Conservation (phyloP, 306 rosid species). For the Phaseolus lunatus region DNA sequence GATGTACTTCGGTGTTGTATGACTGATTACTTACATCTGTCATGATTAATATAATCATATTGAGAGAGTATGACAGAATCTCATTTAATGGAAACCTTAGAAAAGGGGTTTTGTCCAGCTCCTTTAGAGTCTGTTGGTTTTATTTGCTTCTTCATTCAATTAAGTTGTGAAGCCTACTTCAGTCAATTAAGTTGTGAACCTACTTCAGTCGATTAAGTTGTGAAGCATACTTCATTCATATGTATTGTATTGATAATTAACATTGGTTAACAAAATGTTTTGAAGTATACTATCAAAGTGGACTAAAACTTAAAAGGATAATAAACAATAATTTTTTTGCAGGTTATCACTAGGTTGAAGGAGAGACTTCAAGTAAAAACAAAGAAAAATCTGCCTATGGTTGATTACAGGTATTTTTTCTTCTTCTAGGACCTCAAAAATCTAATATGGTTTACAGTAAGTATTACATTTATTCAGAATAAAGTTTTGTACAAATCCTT, state of each 20-base stretch:
- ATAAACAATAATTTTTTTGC: slow-evolving; percentile 46
- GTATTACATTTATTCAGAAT: slow-evolving; percentile 13
- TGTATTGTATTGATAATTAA: slow-evolving; percentile 23
- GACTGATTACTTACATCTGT: slow-evolving; percentile 23
- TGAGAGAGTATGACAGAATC: slow-evolving; percentile 22
- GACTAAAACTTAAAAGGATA: slow-evolving; percentile 28
- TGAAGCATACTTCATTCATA: background rate
- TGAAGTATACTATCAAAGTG: slow-evolving; percentile 22
- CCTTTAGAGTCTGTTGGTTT: slow-evolving; percentile 12
- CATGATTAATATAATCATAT: slow-evolving; percentile 10
- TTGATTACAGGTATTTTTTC: slow-evolving; percentile 76
- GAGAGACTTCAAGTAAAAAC: slow-evolving; percentile 71
- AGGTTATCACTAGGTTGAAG: slow-evolving; percentile 79
- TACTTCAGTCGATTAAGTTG: slow-evolving; percentile 21
- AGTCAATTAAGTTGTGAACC: slow-evolving; percentile 2
- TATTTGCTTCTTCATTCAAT: slow-evolving; percentile 25
- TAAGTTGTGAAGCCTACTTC: slow-evolving; percentile 8
- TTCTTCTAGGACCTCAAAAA: background rate
- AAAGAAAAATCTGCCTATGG: slow-evolving; percentile 66
- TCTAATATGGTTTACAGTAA: slow-evolving; percentile 17
- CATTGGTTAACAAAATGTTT: slow-evolving; percentile 29
- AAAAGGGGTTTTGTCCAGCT: background rate
- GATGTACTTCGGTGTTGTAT: slow-evolving; percentile 35
- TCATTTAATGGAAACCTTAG: slow-evolving; percentile 25
- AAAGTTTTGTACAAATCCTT: slow-evolving; percentile 9